Evolutionary conservation across 441 rosid genomes (phyloP), one percentile per base, ranked within the genome.

Genomic region (Pelargonium myrrhifolium): DNA sequence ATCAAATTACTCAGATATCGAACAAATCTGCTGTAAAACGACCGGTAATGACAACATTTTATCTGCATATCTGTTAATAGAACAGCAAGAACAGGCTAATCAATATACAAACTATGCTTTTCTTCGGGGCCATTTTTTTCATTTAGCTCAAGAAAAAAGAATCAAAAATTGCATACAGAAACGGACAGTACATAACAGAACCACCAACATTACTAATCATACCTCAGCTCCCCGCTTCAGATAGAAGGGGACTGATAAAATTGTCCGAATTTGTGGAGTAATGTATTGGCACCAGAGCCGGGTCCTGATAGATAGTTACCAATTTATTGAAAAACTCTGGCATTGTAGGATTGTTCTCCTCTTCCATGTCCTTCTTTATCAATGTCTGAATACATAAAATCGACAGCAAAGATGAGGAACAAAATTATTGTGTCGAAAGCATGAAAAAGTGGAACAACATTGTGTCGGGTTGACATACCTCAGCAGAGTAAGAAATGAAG

Each of bases 401-500:
- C 14, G 21, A 47, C 0, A 1, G 18, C 21, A 20, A 20, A 11
- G 8, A 20, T 20, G n/a, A 45, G 26, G 20, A 42, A n/a, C n/a
- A n/a, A n/a, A n/a, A n/a, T n/a, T n/a, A n/a, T n/a, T n/a, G n/a
- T n/a, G n/a, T n/a, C n/a, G n/a, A n/a, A n/a, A n/a, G n/a, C n/a
- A n/a, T n/a, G n/a, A n/a, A n/a, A n/a, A n/a, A n/a, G n/a, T n/a
- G n/a, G n/a, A n/a, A n/a, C n/a, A n/a, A 20, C 37, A 53, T 59
- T 9, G 42, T 68, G 62, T 66, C 31, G 60, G 2, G 35, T 22
- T 14, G 21, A 60, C 22, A 12, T 84, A 90, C 98, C 94, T 90
- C 98, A 9, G 96, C 93, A 65, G 98, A 77, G 81, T 89, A 85
- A 60, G 91, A 80, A 28, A 73, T 70, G 69, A 90, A 93, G 71